Evolutionary conservation across 2,329 filamentous ascomycete genomes (phyloP).

Genomic region (Sporothrix humicola): DNA sequence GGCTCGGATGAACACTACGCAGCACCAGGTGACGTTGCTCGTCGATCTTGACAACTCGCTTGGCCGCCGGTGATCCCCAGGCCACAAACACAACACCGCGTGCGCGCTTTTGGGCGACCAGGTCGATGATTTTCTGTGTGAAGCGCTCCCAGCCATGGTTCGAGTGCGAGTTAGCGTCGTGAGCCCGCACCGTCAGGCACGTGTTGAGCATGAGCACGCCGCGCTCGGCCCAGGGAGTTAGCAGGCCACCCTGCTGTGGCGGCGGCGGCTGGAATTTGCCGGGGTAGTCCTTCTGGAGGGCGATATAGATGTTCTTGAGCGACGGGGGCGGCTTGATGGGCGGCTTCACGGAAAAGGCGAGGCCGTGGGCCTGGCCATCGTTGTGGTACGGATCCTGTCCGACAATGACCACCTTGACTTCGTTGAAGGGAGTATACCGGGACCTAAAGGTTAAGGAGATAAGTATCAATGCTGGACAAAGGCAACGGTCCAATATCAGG

Average conservation of each 20-base stretch:
- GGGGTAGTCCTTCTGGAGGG: slow-evolving; percentile 87
- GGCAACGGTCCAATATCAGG: neutral
- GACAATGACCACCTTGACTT: slow-evolving; percentile 89
- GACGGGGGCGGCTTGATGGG: slow-evolving; percentile 89
- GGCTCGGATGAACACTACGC: slow-evolving; percentile 88
- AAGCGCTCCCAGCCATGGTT: slow-evolving; percentile 91
- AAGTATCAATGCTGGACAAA: neutral
- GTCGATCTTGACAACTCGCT: slow-evolving; percentile 77
- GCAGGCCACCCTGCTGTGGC: slow-evolving; percentile 76
- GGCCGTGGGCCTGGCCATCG: slow-evolving; percentile 90
- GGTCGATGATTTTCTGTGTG: slow-evolving; percentile 89
- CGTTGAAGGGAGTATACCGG: slow-evolving; percentile 84
- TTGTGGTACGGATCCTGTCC: slow-evolving; percentile 99
- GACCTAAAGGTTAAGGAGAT: slow-evolving; percentile 65
- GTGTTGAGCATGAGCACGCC: slow-evolving; percentile 95
- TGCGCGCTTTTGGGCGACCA: slow-evolving; percentile 76
- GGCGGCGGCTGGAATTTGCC: slow-evolving; percentile 75
- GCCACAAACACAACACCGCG: slow-evolving; percentile 92
- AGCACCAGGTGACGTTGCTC: slow-evolving; percentile 78
- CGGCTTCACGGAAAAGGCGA: slow-evolving; percentile 92
- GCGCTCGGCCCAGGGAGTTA: slow-evolving; percentile 92
- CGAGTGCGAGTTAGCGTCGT: slow-evolving; percentile 84
- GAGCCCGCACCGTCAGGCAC: slow-evolving; percentile 88
- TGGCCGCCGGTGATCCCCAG: slow-evolving; percentile 86
- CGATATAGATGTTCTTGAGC: slow-evolving; percentile 90